phyloP scores from a whole-genome alignment of 768 basidiomycete species.

The Amanita molliuscula region DNA sequence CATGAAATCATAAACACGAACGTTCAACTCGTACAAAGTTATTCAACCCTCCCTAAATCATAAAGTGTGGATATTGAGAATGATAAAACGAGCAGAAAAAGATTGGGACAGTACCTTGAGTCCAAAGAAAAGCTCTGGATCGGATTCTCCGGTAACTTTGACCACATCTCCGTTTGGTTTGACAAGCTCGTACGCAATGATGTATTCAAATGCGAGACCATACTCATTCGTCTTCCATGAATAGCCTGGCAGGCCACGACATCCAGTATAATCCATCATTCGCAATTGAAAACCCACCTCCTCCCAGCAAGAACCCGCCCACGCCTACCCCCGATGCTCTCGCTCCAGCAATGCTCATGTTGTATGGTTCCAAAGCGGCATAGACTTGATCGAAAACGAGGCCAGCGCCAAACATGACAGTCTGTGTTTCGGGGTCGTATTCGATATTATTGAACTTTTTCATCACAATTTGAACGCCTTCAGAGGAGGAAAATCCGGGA shows the following conservation, averaged over 20 bases:
- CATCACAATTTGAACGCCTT: constrained; percentile 39
- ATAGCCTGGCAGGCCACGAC: constrained; percentile 41
- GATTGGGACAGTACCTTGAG: constrained; percentile 22
- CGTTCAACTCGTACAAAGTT: constrained; percentile 34
- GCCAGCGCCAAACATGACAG: constrained; percentile 20
- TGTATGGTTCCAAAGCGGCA: constrained; percentile 25
- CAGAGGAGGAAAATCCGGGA: constrained; percentile 38
- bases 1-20: constrained; percentile 35
- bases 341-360: constrained; percentile 38
- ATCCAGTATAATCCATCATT: constrained; percentile 21
- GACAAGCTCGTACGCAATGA: constrained; percentile 47
- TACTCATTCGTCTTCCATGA: constrained; percentile 30
- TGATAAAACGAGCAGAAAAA: constrained; percentile 10
- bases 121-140: constrained; percentile 31
- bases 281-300: constrained; percentile 20
- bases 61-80: neutral
- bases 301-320: constrained; percentile 37
- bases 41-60: constrained; percentile 50
- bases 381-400: constrained; percentile 45
- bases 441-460: constrained; percentile 23
- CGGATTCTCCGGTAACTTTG: constrained; percentile 21
- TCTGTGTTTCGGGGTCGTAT: constrained; percentile 20
- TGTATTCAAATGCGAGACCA: constrained; percentile 25
- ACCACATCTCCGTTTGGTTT: constrained; percentile 40
- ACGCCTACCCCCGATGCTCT: constrained; percentile 37